Base-by-base conservation (phyloP, 257 asterid genomes). In the Datura wrightii region DNA sequence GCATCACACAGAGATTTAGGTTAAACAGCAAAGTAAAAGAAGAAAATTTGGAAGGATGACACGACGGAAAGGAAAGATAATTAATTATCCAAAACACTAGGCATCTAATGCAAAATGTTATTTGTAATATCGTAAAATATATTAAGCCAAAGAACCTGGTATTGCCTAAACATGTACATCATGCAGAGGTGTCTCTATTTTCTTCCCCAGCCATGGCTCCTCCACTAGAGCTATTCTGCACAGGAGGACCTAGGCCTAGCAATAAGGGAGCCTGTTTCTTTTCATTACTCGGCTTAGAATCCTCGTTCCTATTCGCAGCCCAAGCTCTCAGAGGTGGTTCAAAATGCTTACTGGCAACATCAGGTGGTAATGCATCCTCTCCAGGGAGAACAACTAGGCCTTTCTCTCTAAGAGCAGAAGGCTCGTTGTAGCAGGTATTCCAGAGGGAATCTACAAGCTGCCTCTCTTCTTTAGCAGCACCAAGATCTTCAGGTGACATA, bases 331-430 rank as follows among this genome's bases (percentile, higher is more conserved):
- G 93, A 31, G 98, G 97, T 0, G 97, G 95, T 83, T 94, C 89
- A 66, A 96, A 94, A 83, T 91, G 92, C 90, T 89, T 88, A 86
- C 98, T 88, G 10, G 97, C 98, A 15, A 97, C 94, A 82, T 97
- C 98, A 0, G 98, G 99, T 0, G 98, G 95, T 10, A 88, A 95
- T 36, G 85, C 95, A 84, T 97, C 98, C 71, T 96, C 99, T 4
- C 97, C 99, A 0, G 93, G 95, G 82, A 92, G 91, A 83, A 86
- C 85, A 55, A 95, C 92, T 50, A 94, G 93, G 19, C 98, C 99
- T 52, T 90, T 90, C 84, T 91, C 94, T 9, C 88, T 89, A 79
- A 97, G 98, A 39, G 99, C 86, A 59, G 97, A 93, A 8, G 98
- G 96, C 69, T 92, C 98, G 5, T 89, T 86, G 31, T 88, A 92